A percentile compares a stretch with the other conserved stretches of the same genome.
Evolutionary conservation across 2,329 filamentous ascomycete genomes (phyloP).

Genomic region (Pseudovirgaria hyperparasitica): DNA sequence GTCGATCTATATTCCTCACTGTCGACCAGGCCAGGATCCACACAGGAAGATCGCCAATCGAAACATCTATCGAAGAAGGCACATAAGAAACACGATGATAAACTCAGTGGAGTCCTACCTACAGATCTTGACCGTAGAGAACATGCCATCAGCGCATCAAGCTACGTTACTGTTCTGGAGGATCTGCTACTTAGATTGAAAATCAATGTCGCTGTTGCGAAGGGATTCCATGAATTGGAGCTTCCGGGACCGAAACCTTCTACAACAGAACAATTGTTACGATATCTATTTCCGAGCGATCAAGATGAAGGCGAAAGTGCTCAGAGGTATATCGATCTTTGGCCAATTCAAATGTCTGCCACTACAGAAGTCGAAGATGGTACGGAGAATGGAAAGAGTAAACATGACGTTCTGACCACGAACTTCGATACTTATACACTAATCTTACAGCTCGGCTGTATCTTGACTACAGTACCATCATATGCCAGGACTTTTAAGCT

Average conservation of each 20-base stretch:
- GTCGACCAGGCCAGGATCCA: slow-evolving; percentile 20
- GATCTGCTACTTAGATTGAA: slow-evolving; percentile 66
- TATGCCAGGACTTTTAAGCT: slow-evolving; percentile 65
- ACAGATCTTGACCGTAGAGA: slow-evolving; percentile 59
- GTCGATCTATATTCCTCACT: slow-evolving; percentile 42
- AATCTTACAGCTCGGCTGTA: slow-evolving; percentile 78
- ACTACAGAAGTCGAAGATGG: slow-evolving; percentile 58
- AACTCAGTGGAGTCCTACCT: slow-evolving; percentile 48
- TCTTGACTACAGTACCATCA: slow-evolving; percentile 65
- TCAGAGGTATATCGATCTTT: slow-evolving; percentile 76
- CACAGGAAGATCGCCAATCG: slow-evolving; percentile 12
- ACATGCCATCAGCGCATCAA: slow-evolving; percentile 53
- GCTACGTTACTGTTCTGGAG: slow-evolving; percentile 72
- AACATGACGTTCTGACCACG: slow-evolving; percentile 59
- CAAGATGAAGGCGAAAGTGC: slow-evolving; percentile 36
- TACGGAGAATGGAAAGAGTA: slow-evolving; percentile 26
- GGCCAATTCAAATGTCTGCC: slow-evolving; percentile 90
- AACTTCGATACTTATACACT: slow-evolving; percentile 87
- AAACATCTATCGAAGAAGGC: slow-evolving; percentile 20
- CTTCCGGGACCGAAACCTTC: slow-evolving; percentile 39
- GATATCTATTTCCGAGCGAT: slow-evolving; percentile 12
- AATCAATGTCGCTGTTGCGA: slow-evolving; percentile 74
- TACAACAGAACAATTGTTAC: slow-evolving; percentile 13
- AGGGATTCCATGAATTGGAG: slow-evolving; percentile 66
- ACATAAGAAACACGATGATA: slow-evolving; percentile 35